Evolutionary conservation across 139 green algal genomes (phyloP).

Genomic region (Chlamydomonas schloesseri): DNA sequence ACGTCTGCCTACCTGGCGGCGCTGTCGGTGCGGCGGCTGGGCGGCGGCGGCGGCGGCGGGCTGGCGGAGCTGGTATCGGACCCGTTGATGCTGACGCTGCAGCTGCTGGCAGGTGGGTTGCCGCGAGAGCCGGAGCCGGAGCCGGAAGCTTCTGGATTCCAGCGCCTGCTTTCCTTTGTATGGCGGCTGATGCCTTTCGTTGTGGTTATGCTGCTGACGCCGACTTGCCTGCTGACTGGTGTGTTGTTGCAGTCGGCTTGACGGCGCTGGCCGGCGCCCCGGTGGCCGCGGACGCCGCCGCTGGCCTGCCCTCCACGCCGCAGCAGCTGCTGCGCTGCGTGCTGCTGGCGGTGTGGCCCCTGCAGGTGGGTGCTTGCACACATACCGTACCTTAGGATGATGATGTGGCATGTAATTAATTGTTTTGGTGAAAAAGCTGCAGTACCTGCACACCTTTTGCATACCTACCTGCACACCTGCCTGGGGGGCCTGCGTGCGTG

Average conservation of each 20-base stretch:
- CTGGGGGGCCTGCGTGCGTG: too few relatives aligned
- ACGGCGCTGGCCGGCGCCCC: not conserved
- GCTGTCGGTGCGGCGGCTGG: constrained; percentile 3
- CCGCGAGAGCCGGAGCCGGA: not conserved
- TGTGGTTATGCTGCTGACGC: constrained; percentile 52
- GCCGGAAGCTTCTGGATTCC: not conserved
- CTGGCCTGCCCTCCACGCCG: not conserved
- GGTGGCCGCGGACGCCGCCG: not conserved
- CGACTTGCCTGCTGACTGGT: constrained; percentile 44
- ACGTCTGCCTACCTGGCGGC: not conserved
- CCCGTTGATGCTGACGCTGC: constrained; percentile 50
- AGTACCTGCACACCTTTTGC: too few relatives aligned
- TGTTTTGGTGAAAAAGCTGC: too few relatives aligned
- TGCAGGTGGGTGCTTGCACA: constrained; percentile 7
- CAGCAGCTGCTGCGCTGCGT: constrained; percentile 20
- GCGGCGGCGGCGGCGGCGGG: too few relatives aligned
- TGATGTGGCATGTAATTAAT: too few relatives aligned
- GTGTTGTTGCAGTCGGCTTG: not conserved
- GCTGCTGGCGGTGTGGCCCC: constrained; percentile 5
- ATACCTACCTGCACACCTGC: too few relatives aligned
- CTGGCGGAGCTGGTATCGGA: constrained; percentile 34
- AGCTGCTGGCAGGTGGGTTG: constrained; percentile 30
- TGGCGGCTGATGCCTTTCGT: not conserved
- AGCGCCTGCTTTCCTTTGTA: not conserved
- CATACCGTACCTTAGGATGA: not conserved